phyloP scores from a whole-genome alignment of 2,329 filamentous ascomycete genomes.

The Xylaria polymorpha region DNA sequence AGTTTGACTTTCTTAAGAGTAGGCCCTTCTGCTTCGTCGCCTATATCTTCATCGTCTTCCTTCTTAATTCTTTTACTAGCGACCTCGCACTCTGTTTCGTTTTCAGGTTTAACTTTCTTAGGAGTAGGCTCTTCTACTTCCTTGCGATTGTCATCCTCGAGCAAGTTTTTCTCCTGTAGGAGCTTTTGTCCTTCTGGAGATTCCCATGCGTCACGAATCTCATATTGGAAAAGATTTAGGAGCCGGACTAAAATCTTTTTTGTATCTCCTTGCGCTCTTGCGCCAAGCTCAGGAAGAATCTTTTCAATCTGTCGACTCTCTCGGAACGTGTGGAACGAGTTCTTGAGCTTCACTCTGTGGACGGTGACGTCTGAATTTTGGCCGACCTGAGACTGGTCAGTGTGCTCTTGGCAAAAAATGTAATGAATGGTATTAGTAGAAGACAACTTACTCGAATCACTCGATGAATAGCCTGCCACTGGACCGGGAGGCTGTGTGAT shows the following conservation, averaged over 20 bases:
- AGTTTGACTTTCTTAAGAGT: constrained; percentile 12
- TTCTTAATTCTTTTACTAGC: too few relatives aligned
- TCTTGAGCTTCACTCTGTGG: constrained; percentile 43
- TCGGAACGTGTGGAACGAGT: constrained; percentile 45
- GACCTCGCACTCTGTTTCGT: too few relatives aligned
- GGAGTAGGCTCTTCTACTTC: neutral
- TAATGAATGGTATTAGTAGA: neutral
- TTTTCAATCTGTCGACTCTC: constrained; percentile 49
- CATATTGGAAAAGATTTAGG: constrained; percentile 47
- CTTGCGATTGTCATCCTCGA: constrained; percentile 19
- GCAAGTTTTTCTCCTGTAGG: constrained; percentile 37
- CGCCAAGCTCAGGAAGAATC: constrained; percentile 45
- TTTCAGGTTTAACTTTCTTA: too few relatives aligned
- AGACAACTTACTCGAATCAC: constrained; percentile 46
- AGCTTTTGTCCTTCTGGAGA: constrained; percentile 41
- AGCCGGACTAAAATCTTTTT: constrained; percentile 42
- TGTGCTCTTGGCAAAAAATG: neutral
- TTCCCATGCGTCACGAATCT: constrained; percentile 43
- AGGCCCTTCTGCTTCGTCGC: neutral
- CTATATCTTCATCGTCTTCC: too few relatives aligned
- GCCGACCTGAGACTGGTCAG: constrained; percentile 44
- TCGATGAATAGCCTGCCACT: constrained; percentile 47
- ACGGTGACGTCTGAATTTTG: constrained; percentile 45
- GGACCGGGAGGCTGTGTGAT: constrained; percentile 43
- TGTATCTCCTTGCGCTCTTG: constrained; percentile 42